A percentile compares a stretch with the other conserved stretches of the same genome.
phyloP scores from a whole-genome alignment of 768 basidiomycete species.

The Naganishia vaughanmartiniae region DNA sequence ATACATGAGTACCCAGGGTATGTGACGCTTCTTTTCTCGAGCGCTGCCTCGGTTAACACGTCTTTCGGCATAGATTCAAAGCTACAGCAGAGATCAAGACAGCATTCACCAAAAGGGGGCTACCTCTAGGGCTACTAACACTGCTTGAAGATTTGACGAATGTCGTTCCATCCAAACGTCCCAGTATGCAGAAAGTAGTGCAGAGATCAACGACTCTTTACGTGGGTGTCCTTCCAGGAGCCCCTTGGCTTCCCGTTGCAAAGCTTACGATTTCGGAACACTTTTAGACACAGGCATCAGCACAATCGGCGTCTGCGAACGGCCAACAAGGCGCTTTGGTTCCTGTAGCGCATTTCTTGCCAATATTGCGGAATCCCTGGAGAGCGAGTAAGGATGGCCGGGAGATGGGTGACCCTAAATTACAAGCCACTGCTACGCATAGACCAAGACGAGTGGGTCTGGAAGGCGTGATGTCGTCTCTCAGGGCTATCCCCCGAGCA shows the following conservation, averaged over 20 bases:
- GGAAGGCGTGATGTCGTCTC: neutral
- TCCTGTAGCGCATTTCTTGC: neutral
- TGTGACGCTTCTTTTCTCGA: neutral
- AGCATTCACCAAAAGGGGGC: conserved; percentile 66
- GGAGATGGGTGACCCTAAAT: neutral
- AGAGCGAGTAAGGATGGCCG: neutral
- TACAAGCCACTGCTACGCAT: neutral
- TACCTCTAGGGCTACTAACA: conserved; percentile 69
- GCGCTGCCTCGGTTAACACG: neutral
- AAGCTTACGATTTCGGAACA: too few relatives aligned
- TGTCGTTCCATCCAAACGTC: conserved; percentile 62
- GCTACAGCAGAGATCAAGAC: conserved; percentile 59
- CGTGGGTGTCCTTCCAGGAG: neutral
- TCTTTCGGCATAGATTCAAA: conserved; percentile 55
- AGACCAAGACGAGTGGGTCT: neutral
- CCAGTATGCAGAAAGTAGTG: conserved; percentile 67
- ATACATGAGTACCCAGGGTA: conserved; percentile 70
- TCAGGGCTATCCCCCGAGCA: neutral
- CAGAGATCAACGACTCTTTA: conserved; percentile 10
- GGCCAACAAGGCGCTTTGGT: neutral
- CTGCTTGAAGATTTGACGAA: conserved; percentile 71
- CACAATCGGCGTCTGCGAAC: neutral
- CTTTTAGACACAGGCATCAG: neutral
- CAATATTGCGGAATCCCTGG: neutral
- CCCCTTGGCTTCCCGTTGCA: neutral